Evolutionary conservation across 2,329 filamentous ascomycete genomes (phyloP).

Genomic region (Claviceps monticola): DNA sequence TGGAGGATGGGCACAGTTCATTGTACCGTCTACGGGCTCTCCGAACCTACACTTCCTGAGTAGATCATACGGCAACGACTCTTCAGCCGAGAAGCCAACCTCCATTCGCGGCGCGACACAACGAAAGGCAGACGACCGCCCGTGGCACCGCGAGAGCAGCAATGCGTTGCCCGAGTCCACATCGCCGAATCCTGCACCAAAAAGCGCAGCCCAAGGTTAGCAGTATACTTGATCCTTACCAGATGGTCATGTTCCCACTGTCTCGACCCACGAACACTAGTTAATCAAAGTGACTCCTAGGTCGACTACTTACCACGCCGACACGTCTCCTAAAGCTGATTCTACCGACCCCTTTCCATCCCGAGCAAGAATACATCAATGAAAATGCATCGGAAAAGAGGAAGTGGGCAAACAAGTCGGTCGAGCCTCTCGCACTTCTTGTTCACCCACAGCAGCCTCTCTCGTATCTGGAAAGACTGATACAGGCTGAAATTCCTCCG

Average conservation of each 20-base stretch:
- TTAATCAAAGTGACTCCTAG: slow-evolving; percentile 18
- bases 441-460: slow-evolving; percentile 84
- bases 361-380: slow-evolving; percentile 26
- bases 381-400: slow-evolving; percentile 23
- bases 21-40: neutral
- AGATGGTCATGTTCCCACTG: neutral
- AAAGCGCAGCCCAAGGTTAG: slow-evolving; percentile 19
- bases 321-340: slow-evolving; percentile 70
- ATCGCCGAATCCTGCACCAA: slow-evolving; percentile 13
- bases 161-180: slow-evolving; percentile 22
- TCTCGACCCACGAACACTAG: neutral
- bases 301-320: slow-evolving; percentile 68
- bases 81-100: neutral
- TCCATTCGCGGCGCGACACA: slow-evolving; percentile 21
- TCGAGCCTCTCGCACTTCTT: slow-evolving; percentile 75
- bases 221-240: neutral
- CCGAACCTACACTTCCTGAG: neutral
- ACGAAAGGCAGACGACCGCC: slow-evolving; percentile 43
- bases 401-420: slow-evolving; percentile 20
- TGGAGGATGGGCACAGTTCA: neutral
- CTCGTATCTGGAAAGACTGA: slow-evolving; percentile 77
- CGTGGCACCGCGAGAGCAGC: slow-evolving; percentile 52
- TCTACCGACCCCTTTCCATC: slow-evolving; percentile 47
- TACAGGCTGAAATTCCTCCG: slow-evolving; percentile 72
- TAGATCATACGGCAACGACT: neutral